Base-by-base conservation (phyloP, 768 basidiomycete genomes). In the Pholiota microspora region DNA sequence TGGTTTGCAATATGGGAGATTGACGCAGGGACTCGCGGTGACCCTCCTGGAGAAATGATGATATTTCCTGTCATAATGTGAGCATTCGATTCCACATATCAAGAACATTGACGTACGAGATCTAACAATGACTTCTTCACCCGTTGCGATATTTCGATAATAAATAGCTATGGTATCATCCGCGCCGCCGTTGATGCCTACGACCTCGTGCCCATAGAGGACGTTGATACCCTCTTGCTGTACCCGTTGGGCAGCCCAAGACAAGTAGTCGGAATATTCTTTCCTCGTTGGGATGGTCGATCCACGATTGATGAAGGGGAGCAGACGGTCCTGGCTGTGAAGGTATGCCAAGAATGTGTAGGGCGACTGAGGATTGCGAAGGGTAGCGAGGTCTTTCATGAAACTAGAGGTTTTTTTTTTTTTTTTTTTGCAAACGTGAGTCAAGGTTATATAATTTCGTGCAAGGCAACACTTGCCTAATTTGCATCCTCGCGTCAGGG, bases 331-430 rank as follows among this genome's bases (percentile, higher is more conserved):
- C 53, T 81, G 73, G 47, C 72, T 73, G 54, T 81, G 76, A 49
- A 83, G 69, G 63, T 82, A 83, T 15, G 77, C 68, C 44, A 82
- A 59, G 69, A 82, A 83, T n/a, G 77, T 76, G 54, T 79, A 72
- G 12, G 76, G 73, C 10, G 79, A 82, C 51, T 73, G 69, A 13
- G 81, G 80, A 46, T 73, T 77, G 24, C 81, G 71, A 18, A 82
- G 67, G 1, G 80, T 82, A 4, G 79, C 81, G 6, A 82, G 70
- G 62, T 82, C 81, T 63, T 82, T 77, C 64, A 80, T 72, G 58
- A 76, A 80, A 63, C 79, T 80, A 27, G 9, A 28, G 16, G 8
- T 12, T 25, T 57, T n/a, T n/a, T n/a, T n/a, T n/a, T n/a, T n/a
- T n/a, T n/a, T n/a, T n/a, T n/a, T n/a, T n/a, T 38, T 15, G 2